Evolutionary conservation across 169 alveolate genomes (phyloP).

Genomic region (Cryptosporidium tyzzeri): DNA sequence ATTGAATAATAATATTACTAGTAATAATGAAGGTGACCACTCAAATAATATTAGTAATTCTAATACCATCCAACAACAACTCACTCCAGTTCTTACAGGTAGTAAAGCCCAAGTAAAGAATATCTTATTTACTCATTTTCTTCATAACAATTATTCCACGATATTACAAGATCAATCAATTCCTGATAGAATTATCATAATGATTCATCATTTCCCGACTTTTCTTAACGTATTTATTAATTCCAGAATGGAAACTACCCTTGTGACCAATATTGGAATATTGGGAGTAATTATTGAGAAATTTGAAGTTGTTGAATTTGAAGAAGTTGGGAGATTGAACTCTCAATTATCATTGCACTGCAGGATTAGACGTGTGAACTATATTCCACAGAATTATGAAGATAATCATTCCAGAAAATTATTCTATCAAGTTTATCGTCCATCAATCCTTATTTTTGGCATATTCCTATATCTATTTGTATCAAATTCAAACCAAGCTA

Average conservation of each 20-base stretch:
- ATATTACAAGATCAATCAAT: neutral
- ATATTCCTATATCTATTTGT: neutral
- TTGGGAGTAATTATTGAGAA: slow-evolving; percentile 14
- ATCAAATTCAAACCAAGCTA: neutral
- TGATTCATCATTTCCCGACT: slow-evolving; percentile 38
- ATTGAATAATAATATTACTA: neutral
- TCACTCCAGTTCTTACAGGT: neutral
- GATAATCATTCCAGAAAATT: neutral
- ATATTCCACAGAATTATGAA: slow-evolving; percentile 2
- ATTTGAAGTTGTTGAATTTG: slow-evolving; percentile 25
- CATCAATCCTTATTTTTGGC: slow-evolving; percentile 31
- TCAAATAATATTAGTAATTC: neutral
- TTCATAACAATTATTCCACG: slow-evolving; percentile 39
- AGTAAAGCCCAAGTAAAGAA: slow-evolving; percentile 7
- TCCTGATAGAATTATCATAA: slow-evolving; percentile 7
- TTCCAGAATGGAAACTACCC: neutral
- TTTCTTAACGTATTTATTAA: slow-evolving; percentile 7
- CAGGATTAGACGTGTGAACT: neutral
- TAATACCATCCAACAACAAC: neutral
- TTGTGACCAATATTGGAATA: slow-evolving; percentile 35
- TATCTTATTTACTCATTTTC: slow-evolving; percentile 22
- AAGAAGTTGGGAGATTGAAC: slow-evolving; percentile 18
- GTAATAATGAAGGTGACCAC: neutral
- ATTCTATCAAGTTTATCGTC: slow-evolving; percentile 21
- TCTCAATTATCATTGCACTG: slow-evolving; percentile 20